Evolutionary conservation across 108 stramenopile genomes (phyloP), one percentile per base, ranked within the genome.

Genomic region (Chaetoceros tenuissimus): DNA sequence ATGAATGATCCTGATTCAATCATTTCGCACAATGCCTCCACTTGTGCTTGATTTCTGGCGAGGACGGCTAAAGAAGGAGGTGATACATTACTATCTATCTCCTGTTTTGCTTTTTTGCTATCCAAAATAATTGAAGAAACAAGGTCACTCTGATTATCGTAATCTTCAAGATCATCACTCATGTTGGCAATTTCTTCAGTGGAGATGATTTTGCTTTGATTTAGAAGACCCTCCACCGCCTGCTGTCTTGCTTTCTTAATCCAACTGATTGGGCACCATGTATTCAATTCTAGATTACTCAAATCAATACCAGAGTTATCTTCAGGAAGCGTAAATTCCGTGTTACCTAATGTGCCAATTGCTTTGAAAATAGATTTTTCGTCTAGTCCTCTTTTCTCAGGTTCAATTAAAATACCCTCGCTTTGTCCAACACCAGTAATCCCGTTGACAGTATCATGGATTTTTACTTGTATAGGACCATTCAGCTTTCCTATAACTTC

Each of bases 301-400:
- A 72, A 24, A 51, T 79, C 75, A 57, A 79, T 60, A 28, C 61
- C 60, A n/a, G 47, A 60, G 19, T 53, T 59, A 0, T 2, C 48
- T 10, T 40, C 8, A 2, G 20, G 28, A 21, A 77, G 25, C 47
- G 31, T 51, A 59, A 63, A 84, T 24, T 49, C 48, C 51, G 73
- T 82, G 31, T 80, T 76, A 0, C 83, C 87, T 3, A 88, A 60
- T 0, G 68, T 76, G 13, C 87, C 87, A 47, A 88, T 63, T 8
- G 87, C 87, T 53, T 82, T 84, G 26, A 46, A 24, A 8, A 88
- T 55, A 3, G 62, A 56, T 64, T 74, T 50, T 1, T 5, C 21
- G 28, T 54, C 61, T 49, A 87, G 46, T 16, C 69, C 78, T 31
- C 43, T 28, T 19, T 53, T 59, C 5, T 67, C 57, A 1, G 80